Base-by-base conservation (phyloP, 2,329 filamentous ascomycete genomes). In the Trichoderma arundinaceum region DNA sequence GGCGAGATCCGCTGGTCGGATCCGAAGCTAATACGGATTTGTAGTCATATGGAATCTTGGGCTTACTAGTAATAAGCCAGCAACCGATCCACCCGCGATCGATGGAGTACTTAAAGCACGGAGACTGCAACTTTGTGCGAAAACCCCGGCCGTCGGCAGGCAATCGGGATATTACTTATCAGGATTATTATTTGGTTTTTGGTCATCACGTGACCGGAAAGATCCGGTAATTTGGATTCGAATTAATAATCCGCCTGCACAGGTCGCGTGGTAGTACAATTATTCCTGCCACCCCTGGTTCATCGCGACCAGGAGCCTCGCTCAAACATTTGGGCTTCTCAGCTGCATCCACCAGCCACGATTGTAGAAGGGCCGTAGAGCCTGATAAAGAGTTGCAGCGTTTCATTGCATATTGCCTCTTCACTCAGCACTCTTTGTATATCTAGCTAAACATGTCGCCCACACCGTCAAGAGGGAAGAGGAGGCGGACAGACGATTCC, bases 221-320 rank as follows among this genome's bases (percentile, higher is more conserved):
- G 1, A 13, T 39, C 41, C 57, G 32, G 57, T 32, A 19, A 22
- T 22, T 28, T 17, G 33, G 44, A 12, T 49, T 10, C 1, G 10
- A 33, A 62, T 62, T 62, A 62, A 62, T 62, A 62, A 62, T 62
- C 59, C 1, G n/a, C 7, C 58, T 32, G 12, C 43, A 39, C 9
- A 35, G 13, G 48, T 53, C 59, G 59, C 48, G 38, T 53, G 48
- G 59, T 43, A 52, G 48, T 39, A 52, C 28, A 46, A 48, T 22
- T 35, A 53, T 63, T 43, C 57, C 15, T 49, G 32, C 44, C 32
- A 59, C 12, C 46, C 38, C 59, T 38, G 32, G 49, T 13, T 8
- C 15, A 52, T 52, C 58, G 15, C 38, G 58, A 52, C 38, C 1
- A 49, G 19, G 53, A 43, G 44, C 58, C 19, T 61, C 46, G 58